Evolutionary conservation across 495 filamentous ascomycete species (phyloP).

Genomic region (Penicilliopsis zonata): DNA sequence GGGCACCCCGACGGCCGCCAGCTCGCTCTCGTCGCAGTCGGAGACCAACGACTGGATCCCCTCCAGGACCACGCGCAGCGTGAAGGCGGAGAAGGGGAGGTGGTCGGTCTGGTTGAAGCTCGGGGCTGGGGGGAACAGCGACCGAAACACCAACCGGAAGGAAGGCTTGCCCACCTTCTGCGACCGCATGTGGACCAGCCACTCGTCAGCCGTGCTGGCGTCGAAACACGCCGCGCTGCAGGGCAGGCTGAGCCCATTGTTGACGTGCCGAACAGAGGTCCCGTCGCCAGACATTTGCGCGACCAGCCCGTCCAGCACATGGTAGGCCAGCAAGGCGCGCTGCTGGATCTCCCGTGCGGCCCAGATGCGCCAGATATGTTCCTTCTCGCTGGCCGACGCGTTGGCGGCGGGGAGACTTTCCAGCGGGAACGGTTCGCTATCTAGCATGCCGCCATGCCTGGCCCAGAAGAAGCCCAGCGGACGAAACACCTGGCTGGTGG

Average conservation of each 20-base stretch:
- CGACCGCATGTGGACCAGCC: constrained; percentile 24
- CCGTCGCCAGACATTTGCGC: constrained; percentile 34
- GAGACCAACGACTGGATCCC: constrained; percentile 33
- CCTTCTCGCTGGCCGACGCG: constrained; percentile 22
- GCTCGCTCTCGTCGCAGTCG: constrained; percentile 26
- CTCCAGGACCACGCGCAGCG: constrained; percentile 32
- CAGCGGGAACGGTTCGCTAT: constrained; percentile 23
- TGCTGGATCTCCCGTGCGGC: constrained; percentile 34
- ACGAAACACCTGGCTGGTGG: constrained; percentile 35
- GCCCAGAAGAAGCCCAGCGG: constrained; percentile 39
- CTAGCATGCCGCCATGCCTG: constrained; percentile 32
- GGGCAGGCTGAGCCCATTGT: constrained; percentile 28
- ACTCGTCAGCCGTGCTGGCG: constrained; percentile 29
- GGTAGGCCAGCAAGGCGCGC: constrained; percentile 33
- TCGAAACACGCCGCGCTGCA: constrained; percentile 32
- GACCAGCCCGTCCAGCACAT: constrained; percentile 35
- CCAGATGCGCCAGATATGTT: constrained; percentile 32
- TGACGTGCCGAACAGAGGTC: constrained; percentile 29
- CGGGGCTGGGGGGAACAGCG: constrained; percentile 23
- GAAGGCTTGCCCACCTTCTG: constrained; percentile 21
- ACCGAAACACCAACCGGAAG: constrained; percentile 29
- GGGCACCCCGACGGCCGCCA: constrained; percentile 26
- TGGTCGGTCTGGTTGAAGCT: constrained; percentile 23
- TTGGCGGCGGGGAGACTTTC: constrained; percentile 23
- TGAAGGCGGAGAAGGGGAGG: constrained; percentile 30